A percentile compares a stretch with the other conserved stretches of the same genome.
Evolutionary conservation across 495 filamentous ascomycete genomes (phyloP).

Genomic region (Penicillium canescens): DNA sequence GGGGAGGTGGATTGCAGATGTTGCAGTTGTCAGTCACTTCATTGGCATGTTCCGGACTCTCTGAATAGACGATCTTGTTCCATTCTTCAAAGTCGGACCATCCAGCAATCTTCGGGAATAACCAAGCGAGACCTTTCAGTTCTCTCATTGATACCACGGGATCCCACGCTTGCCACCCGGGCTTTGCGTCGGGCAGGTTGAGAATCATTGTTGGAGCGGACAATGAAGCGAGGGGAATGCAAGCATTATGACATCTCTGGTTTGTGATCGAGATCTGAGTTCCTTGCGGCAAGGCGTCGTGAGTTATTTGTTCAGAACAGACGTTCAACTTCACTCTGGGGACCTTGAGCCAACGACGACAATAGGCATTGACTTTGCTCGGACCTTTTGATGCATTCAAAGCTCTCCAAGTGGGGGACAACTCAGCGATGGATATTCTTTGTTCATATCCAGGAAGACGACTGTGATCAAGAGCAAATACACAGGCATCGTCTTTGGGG

Average conservation of each 20-base stretch:
- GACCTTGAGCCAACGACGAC: slow-evolving; percentile 24
- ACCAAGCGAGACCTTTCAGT: slow-evolving; percentile 32
- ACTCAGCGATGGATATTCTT: slow-evolving; percentile 48
- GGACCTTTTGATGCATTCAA: slow-evolving; percentile 1
- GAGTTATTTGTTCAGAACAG: slow-evolving; percentile 9
- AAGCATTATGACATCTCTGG: slow-evolving; percentile 23
- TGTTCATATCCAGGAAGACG: slow-evolving; percentile 55
- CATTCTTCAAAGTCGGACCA: slow-evolving; percentile 25
- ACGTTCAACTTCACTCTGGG: slow-evolving; percentile 10
- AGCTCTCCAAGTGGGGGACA: slow-evolving; percentile 37
- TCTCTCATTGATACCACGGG: slow-evolving; percentile 19
- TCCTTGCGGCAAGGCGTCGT: slow-evolving; percentile 13
- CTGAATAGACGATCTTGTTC: slow-evolving; percentile 15
- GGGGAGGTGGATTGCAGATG: slow-evolving; percentile 47
- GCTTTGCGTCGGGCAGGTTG: slow-evolving; percentile 8
- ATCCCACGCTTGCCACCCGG: slow-evolving; percentile 21
- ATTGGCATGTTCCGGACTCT: not conserved
- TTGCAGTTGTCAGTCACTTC: slow-evolving; percentile 17
- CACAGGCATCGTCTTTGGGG: slow-evolving; percentile 56
- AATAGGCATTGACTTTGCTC: slow-evolving; percentile 20
- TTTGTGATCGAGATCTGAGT: slow-evolving; percentile 12
- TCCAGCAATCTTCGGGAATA: slow-evolving; percentile 25
- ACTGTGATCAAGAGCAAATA: slow-evolving; percentile 58
- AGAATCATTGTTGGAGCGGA: slow-evolving; percentile 10
- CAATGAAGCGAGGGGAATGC: slow-evolving; percentile 29